Evolutionary conservation across 2,329 filamentous ascomycete genomes (phyloP), one percentile per base, ranked within the genome.

Genomic region (Fusarium sp.): DNA sequence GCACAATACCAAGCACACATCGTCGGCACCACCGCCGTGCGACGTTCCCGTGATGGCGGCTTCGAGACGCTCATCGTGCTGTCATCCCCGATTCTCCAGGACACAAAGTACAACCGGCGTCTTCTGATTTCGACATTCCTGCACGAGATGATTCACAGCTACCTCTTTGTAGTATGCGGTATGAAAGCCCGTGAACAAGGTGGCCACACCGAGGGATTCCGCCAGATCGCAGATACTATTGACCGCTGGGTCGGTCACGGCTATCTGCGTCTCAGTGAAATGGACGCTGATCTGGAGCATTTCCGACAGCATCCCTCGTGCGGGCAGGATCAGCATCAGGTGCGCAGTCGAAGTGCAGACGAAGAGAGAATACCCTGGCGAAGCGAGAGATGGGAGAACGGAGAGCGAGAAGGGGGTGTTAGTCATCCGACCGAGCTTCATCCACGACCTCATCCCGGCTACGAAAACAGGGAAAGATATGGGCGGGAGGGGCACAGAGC

Each of bases 101-200:
- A 86, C 67, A 82, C 78, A 16, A 82, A 81, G 51, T 91, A 88
- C 76, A 89, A 88, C 75, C 80, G 88, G 8, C 82, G 87, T 9
- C 81, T 91, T 18, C 82, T 91, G 58, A 89, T 91, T 51, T 88
- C 87, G 9, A 89, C 89, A 0, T 90, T 91, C 67, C 74, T 91
- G 48, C 89, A 91, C 74, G 89, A 91, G 78, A 84, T 91, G 71
- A 88, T 91, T 49, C 89, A 91, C 78, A 88, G 88, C 77, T 91
- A 90, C 74, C 80, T 91, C 18, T 91, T 91, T 69, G 85, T 91
- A 60, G 82, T 80, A 54, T 90, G 88, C 70, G 89, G 89, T 6
- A 86, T 88, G 75, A 82, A 84, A 45, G 88, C 88, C 1, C 80
- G 84, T 38, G 79, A 82, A 25, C 81, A 83, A 44, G 88, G 88